A percentile compares a stretch with the other conserved stretches of the same genome.
These are phyloP conservation scores for Solanum dulcamara DNA, from an alignment of 257 asterid genomes.

Conservation along the genomic window DNA sequence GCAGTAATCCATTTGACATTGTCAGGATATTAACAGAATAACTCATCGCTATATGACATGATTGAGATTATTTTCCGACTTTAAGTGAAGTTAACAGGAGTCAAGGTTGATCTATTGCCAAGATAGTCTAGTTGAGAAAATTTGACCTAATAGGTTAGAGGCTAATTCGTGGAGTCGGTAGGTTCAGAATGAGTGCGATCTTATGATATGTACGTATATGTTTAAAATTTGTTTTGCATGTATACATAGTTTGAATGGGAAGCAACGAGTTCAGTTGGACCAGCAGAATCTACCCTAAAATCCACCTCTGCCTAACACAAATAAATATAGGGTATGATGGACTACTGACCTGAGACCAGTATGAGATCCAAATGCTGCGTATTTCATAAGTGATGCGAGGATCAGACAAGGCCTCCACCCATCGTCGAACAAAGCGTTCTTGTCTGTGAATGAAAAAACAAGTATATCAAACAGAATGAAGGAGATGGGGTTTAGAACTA, in stretches of 20 bases:
- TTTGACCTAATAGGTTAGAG: neutral
- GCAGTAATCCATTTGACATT: neutral
- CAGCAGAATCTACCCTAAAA: neutral
- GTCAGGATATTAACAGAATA: neutral
- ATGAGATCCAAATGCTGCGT: constrained; percentile 20
- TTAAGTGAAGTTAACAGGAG: neutral
- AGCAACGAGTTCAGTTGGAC: neutral
- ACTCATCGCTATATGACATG: neutral
- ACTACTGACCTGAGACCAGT: constrained; percentile 20
- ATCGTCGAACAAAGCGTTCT: constrained; percentile 21
- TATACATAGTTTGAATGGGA: neutral
- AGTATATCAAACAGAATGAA: neutral
- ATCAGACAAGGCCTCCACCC: constrained; percentile 19
- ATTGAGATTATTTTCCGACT: neutral
- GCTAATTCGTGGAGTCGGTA: neutral
- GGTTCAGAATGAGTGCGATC: neutral
- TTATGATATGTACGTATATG: neutral
- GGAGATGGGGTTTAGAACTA: neutral
- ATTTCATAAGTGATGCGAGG: constrained; percentile 19
- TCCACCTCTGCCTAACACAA: neutral
- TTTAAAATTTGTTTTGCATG: neutral
- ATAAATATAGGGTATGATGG: neutral
- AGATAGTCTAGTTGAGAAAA: neutral
- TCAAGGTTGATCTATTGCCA: neutral
- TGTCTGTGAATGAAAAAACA: neutral